Conservation (phyloP, 2,329 filamentous ascomycete species). For the Zopfia rhizophila region DNA sequence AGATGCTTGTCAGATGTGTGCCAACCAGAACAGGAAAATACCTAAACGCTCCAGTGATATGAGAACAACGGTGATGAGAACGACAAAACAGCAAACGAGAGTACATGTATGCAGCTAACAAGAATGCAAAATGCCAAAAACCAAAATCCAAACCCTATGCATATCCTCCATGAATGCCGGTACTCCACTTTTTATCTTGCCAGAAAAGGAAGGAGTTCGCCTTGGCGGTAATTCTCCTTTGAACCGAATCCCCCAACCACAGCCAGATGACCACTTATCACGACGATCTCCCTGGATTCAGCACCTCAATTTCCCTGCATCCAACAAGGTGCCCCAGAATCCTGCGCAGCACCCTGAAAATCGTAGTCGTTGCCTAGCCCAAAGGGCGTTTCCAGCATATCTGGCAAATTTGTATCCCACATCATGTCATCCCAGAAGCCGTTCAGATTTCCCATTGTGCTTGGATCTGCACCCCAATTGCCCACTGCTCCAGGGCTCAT, state of each 20-base stretch:
- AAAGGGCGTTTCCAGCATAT: slow-evolving; percentile 50
- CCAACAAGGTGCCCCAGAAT: slow-evolving; percentile 47
- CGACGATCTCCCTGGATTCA: neutral
- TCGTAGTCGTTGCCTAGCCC: slow-evolving; percentile 48
- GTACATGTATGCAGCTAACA: slow-evolving; percentile 1
- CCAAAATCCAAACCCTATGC: slow-evolving; percentile 2
- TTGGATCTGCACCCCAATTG: slow-evolving; percentile 35
- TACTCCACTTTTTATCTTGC: slow-evolving; percentile 7
- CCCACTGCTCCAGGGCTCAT: slow-evolving; percentile 33
- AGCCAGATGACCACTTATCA: too few species aligned
- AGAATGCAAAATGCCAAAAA: neutral
- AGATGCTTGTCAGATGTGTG: too few species aligned
- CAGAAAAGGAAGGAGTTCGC: slow-evolving; percentile 14
- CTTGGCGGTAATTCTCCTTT: slow-evolving; percentile 22
- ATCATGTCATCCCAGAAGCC: slow-evolving; percentile 55
- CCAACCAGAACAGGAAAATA: too few species aligned
- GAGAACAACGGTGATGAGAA: too few species aligned
- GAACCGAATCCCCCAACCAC: slow-evolving; percentile 21
- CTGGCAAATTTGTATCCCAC: slow-evolving; percentile 53
- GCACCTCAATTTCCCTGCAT: slow-evolving; percentile 45
- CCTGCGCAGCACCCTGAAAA: slow-evolving; percentile 45
- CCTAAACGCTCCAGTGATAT: too few species aligned
- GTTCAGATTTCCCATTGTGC: slow-evolving; percentile 40
- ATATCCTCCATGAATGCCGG: slow-evolving; percentile 1
- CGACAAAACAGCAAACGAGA: slow-evolving; percentile 2